Base-by-base conservation (phyloP, 1,284 basidiomycete genomes). In the Trichosporon faecale region DNA sequence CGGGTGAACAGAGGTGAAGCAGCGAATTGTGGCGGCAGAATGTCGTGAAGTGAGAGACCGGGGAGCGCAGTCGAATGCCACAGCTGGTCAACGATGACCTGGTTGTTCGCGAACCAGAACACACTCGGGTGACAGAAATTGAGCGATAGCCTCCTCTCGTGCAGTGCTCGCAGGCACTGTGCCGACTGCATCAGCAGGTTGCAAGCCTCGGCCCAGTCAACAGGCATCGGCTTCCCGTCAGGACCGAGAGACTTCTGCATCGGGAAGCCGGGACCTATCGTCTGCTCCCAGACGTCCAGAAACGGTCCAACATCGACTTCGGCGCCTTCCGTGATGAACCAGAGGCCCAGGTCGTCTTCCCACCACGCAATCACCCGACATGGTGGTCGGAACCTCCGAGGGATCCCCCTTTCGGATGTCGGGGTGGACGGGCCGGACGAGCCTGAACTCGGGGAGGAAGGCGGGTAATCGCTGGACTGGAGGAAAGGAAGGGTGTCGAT, bases 291-390 rank as follows among this genome's bases (percentile, higher is more conserved):
- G 31, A 67, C 73, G 12, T 69, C 64, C 7, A 64, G 21, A 18
- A 75, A 64, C n/a, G 69, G 52, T 0, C 55, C 49, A 7, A 21
- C n/a, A 3, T 25, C 40, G 33, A 33, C 21, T 9, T 57, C 46
- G 0, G 61, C 14, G 4, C 55, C 70, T 8, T 72, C 68, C 0
- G 71, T 70, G 4, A 78, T 33, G 40, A 77, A 60, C 79, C 79
- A 80, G 18, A 70, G 68, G 0, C 79, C 79, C 2, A 70, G 40
- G 2, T 66, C 73, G 64, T 79, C 77, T 46, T 80, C 79, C 78
- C 78, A 80, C 78, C 77, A 80, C 0, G 76, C 79, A 3, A 78
- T 3, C 1, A 77, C 63, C 8, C 40, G 46, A 5, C 27, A 23
- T 11, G 69, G 68, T 0, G 70, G 67, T 4, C 70, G 73, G 46